phyloP scores from a whole-genome alignment of 176 grass and related monocot genomes.

The Lolium multiflorum region DNA sequence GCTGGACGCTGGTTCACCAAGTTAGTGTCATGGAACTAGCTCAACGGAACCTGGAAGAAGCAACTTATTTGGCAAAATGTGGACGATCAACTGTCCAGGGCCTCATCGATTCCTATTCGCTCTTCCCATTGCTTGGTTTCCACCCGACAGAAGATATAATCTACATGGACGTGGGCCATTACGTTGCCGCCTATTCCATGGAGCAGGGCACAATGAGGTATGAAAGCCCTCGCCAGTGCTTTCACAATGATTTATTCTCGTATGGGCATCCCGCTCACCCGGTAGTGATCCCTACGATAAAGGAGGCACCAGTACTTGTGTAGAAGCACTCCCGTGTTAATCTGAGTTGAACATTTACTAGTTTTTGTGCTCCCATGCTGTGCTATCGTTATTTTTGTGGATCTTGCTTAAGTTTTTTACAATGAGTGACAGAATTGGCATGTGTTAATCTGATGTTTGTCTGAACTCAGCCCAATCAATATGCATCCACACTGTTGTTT shows the following conservation, averaged over 20 bases:
- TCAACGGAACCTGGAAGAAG: not conserved
- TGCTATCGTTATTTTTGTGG: not conserved
- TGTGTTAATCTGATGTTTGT: not conserved
- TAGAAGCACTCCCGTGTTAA: not conserved
- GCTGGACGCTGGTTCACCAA: constrained; percentile 13
- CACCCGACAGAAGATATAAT: not conserved
- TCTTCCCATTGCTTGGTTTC: no score
- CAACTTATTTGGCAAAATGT: not conserved
- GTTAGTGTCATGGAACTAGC: constrained; percentile 12
- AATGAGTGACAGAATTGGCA: not conserved
- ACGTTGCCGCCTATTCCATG: not conserved
- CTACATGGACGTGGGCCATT: not conserved
- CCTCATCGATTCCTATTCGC: no score
- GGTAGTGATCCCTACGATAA: not conserved
- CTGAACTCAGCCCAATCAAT: not conserved
- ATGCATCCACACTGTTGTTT: not conserved
- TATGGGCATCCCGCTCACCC: not conserved
- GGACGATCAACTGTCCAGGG: no score
- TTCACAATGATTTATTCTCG: not conserved
- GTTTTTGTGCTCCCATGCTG: not conserved
- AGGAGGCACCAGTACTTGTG: not conserved
- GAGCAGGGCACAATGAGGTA: not conserved
- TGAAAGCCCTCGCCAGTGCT: not conserved
- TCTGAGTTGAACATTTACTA: not conserved
- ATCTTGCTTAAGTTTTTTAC: not conserved